phyloP scores from a whole-genome alignment of 225 moss, liverwort and hornwort species.

The Bryum argenteum region DNA sequence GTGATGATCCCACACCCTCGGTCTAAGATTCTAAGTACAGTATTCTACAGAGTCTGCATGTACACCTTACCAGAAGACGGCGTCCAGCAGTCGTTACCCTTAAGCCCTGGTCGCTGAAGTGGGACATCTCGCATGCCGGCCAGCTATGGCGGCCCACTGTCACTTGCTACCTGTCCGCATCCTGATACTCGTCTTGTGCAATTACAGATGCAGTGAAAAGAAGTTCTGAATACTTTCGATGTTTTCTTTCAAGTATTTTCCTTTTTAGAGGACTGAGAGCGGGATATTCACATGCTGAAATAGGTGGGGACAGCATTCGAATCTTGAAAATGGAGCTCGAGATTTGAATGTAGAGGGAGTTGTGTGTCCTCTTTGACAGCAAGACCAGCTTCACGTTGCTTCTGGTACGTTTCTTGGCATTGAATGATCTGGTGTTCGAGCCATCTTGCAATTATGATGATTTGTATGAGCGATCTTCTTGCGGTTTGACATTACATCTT shows the following conservation, averaged over 20 bases:
- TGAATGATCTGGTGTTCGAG: neutral
- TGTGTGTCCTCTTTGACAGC: too few relatives aligned
- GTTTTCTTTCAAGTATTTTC: neutral
- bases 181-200: neutral
- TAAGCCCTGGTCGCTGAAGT: neutral
- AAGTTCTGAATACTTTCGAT: neutral
- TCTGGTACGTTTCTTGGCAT: neutral
- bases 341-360: neutral
- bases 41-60: too few relatives aligned
- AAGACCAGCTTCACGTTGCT: neutral
- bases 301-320: neutral
- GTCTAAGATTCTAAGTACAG: too few relatives aligned
- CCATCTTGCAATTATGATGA: neutral
- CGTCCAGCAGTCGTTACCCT: neutral
- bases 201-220: neutral
- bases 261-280: neutral
- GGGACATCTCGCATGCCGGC: neutral
- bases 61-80: neutral
- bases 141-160: constrained; percentile 5
- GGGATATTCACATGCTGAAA: constrained; percentile 1
- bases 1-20: too few relatives aligned
- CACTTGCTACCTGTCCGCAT: neutral
- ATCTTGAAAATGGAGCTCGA: neutral
- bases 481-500: neutral
- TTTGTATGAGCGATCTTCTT: neutral